phyloP scores from a whole-genome alignment of 192 early-diverging fungal genomes.

The Lunasporangiospora selenospora region DNA sequence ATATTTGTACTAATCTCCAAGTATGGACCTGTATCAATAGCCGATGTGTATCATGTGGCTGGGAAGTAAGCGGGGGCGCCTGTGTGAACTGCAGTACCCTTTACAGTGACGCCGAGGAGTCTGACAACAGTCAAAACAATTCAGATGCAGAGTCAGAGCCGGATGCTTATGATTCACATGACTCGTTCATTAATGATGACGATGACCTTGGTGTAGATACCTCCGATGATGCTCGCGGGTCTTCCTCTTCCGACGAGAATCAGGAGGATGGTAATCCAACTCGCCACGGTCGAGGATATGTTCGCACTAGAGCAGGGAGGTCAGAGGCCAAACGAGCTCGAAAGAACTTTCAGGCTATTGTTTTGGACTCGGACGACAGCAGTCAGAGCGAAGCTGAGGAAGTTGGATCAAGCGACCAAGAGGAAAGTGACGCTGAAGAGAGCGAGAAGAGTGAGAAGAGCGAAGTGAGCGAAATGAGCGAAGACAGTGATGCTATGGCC shows the following conservation, averaged over 20 bases:
- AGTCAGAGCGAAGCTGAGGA: not conserved
- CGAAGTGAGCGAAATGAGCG: not conserved
- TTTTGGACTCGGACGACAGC: not conserved
- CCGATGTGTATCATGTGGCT: constrained; percentile 36
- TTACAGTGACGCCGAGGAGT: constrained; percentile 29
- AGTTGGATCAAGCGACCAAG: not conserved
- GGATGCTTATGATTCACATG: constrained; percentile 37
- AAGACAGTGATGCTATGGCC: not conserved
- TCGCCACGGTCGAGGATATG: too few species aligned
- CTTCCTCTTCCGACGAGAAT: too few species aligned
- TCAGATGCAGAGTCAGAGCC: constrained; percentile 21
- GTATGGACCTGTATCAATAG: too few species aligned
- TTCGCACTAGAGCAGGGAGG: not conserved
- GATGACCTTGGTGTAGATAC: not conserved
- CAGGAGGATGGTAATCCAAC: too few species aligned
- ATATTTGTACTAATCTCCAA: too few species aligned
- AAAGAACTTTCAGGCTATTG: too few species aligned
- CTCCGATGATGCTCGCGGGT: too few species aligned
- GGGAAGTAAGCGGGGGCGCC: constrained; percentile 27
- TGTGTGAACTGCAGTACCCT: constrained; percentile 28
- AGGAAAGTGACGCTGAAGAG: not conserved
- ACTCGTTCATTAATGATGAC: constrained; percentile 40
- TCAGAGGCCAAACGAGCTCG: not conserved
- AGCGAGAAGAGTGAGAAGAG: not conserved
- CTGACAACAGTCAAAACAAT: constrained; percentile 24